phyloP scores from a whole-genome alignment of 148 eudicot species.

The Vaccinium macrocarpon region DNA sequence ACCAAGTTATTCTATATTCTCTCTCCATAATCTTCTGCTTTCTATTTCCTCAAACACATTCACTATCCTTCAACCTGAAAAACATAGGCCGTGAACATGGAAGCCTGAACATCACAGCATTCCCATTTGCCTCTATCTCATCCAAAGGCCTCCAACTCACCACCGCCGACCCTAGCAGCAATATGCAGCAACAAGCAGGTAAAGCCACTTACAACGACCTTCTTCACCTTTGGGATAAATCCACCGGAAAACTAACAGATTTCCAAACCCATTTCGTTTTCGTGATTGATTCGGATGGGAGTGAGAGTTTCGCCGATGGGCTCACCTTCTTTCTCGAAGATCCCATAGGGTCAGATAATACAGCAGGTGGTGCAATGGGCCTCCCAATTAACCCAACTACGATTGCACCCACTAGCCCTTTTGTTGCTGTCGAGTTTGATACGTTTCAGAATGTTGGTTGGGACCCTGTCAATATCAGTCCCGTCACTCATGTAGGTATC shows the following conservation, averaged over 20 bases:
- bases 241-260: background rate
- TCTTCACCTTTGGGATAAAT: constrained; percentile 27
- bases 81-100: background rate
- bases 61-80: constrained; percentile 10
- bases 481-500: constrained; percentile 17
- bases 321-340: background rate
- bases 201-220: constrained; percentile 19
- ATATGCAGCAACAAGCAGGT: constrained; percentile 12
- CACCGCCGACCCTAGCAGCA: background rate
- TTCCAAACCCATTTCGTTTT: too few species aligned
- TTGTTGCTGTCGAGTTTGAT: constrained; percentile 28
- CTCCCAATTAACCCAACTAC: background rate
- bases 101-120: background rate
- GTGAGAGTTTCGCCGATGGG: too few species aligned
- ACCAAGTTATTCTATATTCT: background rate
- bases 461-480: background rate
- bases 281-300: too few species aligned
- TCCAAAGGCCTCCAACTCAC: constrained; percentile 6
- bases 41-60: background rate
- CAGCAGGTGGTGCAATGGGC: background rate
- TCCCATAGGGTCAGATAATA: background rate
- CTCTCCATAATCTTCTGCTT: background rate
- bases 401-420: background rate
- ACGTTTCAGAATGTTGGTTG: background rate
- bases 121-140: constrained; percentile 5